These are phyloP conservation scores for Huntiella bhutanensis DNA, from an alignment of 2,329 filamentous ascomycete genomes.

Conservation along the genomic window DNA sequence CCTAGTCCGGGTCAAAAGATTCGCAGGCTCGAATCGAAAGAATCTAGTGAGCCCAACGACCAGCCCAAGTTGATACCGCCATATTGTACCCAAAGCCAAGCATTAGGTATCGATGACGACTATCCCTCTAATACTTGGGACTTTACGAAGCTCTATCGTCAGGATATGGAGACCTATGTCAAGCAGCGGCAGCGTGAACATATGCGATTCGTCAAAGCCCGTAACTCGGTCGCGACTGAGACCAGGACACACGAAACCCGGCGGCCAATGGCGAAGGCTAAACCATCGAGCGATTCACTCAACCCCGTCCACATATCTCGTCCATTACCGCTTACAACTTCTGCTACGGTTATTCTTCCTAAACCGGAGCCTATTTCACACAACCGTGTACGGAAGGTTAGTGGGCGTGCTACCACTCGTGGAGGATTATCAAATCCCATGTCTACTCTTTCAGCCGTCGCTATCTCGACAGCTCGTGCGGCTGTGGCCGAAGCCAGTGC, in stretches of 20 bases:
- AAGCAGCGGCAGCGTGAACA: constrained; percentile 3
- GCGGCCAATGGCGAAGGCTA: too few relatives aligned
- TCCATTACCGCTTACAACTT: too few relatives aligned
- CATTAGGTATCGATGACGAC: neutral
- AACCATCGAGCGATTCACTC: too few relatives aligned
- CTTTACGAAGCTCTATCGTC: too few relatives aligned
- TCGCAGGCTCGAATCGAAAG: neutral
- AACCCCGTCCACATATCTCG: too few relatives aligned
- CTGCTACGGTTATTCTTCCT: too few relatives aligned
- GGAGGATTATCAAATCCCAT: neutral
- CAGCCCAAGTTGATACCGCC: too few relatives aligned
- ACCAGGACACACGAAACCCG: too few relatives aligned
- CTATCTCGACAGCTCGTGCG: neutral
- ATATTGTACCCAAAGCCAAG: neutral
- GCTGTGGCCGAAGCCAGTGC: constrained; percentile 1
- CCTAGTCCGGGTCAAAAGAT: constrained; percentile 1
- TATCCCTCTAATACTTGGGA: too few relatives aligned
- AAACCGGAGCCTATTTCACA: too few relatives aligned
- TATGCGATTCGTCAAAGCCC: constrained; percentile 2
- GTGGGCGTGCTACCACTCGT: neutral
- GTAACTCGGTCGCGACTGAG: neutral
- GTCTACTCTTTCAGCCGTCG: neutral
- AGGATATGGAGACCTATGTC: neutral
- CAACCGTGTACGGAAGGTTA: neutral
- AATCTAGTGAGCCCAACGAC: neutral